phyloP scores from a whole-genome alignment of 257 asterid genomes.

The Solanum bulbocastanum region DNA sequence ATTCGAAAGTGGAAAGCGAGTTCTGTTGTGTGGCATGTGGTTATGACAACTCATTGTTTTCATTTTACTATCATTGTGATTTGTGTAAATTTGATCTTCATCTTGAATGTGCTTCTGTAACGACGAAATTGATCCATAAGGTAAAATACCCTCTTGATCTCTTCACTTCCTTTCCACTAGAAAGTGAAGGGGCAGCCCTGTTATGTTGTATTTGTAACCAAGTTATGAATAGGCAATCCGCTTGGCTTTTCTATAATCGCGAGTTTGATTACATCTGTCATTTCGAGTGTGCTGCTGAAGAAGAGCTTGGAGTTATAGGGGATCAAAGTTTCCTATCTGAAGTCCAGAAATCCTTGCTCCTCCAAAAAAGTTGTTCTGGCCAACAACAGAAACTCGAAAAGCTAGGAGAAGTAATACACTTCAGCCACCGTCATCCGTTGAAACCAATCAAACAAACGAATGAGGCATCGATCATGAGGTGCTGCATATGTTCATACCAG shows the following conservation, averaged over 20 bases:
- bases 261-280: not conserved
- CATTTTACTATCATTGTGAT: not conserved
- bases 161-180: not conserved
- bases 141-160: not conserved
- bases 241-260: not conserved
- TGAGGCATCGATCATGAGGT: not conserved
- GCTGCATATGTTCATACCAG: not conserved
- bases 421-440: not conserved
- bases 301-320: not conserved
- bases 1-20: not conserved
- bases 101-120: not conserved
- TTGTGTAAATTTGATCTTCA: not conserved
- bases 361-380: not conserved
- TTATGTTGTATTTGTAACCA: not conserved
- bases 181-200: not conserved
- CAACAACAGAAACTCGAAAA: not conserved
- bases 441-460: not conserved
- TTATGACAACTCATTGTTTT: not conserved
- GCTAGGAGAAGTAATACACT: not conserved
- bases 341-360: not conserved
- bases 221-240: not conserved
- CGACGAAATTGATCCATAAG: not conserved
- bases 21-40: not conserved
- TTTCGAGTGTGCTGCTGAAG: not conserved
- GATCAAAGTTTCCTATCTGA: not conserved